Base-by-base conservation (phyloP, 352 stramenopile genomes). In the Phytophthora fragariaefolia region DNA sequence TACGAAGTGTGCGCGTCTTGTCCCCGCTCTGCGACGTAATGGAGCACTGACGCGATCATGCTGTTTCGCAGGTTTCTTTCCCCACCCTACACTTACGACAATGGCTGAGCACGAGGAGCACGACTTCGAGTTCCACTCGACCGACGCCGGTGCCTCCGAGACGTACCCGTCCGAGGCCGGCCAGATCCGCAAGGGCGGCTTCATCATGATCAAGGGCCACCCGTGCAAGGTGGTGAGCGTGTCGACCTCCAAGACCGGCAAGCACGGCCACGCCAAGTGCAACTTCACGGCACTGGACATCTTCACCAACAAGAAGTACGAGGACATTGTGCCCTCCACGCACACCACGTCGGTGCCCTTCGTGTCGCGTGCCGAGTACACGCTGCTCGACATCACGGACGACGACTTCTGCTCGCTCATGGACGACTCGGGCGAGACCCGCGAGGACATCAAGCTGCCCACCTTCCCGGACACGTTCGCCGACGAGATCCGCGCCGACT, bases 191-290 rank as follows among this genome's bases (percentile, higher is more conserved):
- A 99, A 99, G 89, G 96, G 96, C 90, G 95, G 97, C 74, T 99
- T 98, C 94, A 99, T 99, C 82, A 98, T 99, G 87, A 99, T 99
- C 92, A 99, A 99, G 92, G 97, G 96, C 73, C 96, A 98, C 83
- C 97, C 98, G 55, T 99, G 97, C 96, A 99, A 99, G 93, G 87
- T 97, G 43, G 91, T 97, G 55, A 97, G 80, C 75, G 97, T 99
- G 69, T 99, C 98, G 71, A 99, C 98, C 63, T 99, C 98, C 64
- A 99, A 99, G 97, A 99, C 98, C 63, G 98, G 98, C 87, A 99
- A 99, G 96, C 98, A 99, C 92, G 98, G 98, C 65, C 98, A 99
- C 93, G 98, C 98, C 73, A 99, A 99, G 92, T 99, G 96, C 76
- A 99, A 99, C 93, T 99, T 99, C 78, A 98, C 92, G 69, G 97